These are phyloP conservation scores for Cladosporium sp. DNA, from an alignment of 2,329 filamentous ascomycete species.

Conservation along the genomic window DNA sequence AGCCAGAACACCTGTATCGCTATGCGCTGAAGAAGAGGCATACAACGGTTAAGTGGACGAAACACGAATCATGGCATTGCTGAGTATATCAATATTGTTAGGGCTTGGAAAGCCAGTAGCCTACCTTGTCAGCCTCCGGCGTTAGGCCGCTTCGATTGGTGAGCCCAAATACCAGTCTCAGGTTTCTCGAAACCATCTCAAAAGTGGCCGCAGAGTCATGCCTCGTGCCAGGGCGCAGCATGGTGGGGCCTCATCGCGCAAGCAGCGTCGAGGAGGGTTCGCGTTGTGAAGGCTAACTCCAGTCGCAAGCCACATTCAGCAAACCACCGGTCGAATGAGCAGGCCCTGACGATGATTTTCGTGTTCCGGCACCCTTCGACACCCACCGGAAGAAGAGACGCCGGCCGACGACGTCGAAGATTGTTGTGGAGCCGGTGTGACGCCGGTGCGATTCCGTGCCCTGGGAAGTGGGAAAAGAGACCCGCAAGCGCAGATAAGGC, in stretches of 20 bases:
- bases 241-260: conserved; percentile 19
- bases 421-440: conserved; percentile 20
- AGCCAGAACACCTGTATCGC: background rate
- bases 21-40: background rate
- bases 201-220: conserved; percentile 12
- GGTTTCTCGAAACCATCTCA: background rate
- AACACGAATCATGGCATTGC: background rate
- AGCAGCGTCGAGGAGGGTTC: conserved; percentile 9
- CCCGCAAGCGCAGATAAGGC: conserved; percentile 16
- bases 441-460: conserved; percentile 17
- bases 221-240: background rate
- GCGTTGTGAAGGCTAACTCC: background rate
- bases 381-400: conserved; percentile 5
- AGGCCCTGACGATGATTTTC: conserved; percentile 5
- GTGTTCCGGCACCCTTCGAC: conserved; percentile 12
- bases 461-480: background rate
- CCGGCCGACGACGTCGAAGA: conserved; percentile 11
- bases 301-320: conserved; percentile 7
- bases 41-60: background rate
- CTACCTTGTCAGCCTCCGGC: background rate
- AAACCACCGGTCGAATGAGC: conserved; percentile 4
- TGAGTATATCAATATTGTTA: background rate
- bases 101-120: background rate
- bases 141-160: background rate
- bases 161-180: background rate